Conservation (phyloP, 2,329 filamentous ascomycete species). For the Clonostachys byssicola region DNA sequence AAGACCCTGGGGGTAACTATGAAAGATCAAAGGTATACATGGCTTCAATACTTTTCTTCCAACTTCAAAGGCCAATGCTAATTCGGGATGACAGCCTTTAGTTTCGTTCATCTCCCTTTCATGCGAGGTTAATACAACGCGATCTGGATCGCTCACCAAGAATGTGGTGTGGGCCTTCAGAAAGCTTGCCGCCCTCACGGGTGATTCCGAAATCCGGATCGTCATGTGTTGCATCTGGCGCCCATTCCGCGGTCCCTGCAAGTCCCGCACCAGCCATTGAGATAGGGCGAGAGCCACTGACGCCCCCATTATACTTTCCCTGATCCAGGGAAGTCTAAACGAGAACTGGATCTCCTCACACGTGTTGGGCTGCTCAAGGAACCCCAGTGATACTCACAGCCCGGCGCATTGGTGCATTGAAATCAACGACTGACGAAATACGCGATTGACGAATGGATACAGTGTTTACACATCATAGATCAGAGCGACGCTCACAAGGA, state of each 20-base stretch:
- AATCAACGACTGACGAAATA: background rate
- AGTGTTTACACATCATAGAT: no score
- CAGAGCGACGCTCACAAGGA: no score
- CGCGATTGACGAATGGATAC: no score
- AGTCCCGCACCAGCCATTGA: background rate
- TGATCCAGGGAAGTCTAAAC: background rate
- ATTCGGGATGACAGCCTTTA: background rate
- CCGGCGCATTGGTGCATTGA: background rate
- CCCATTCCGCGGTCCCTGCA: background rate
- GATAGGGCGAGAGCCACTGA: background rate
- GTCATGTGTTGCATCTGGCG: background rate
- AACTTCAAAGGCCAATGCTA: background rate
- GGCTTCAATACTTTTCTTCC: background rate
- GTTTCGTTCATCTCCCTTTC: background rate
- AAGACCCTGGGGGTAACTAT: no score
- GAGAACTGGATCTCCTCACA: background rate
- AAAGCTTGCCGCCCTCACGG: background rate
- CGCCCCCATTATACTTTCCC: background rate
- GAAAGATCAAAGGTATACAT: background rate
- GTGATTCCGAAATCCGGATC: constrained; percentile 1
- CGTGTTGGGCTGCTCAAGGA: background rate
- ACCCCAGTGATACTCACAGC: background rate
- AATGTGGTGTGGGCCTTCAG: no score
- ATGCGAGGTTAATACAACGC: background rate
- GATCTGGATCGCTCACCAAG: no score